Percentiles rank a stretch among this genome's conserved stretches.
These are phyloP conservation scores for Picochlorum sp. DNA, from an alignment of 139 green algal species.

Conservation along the genomic window DNA sequence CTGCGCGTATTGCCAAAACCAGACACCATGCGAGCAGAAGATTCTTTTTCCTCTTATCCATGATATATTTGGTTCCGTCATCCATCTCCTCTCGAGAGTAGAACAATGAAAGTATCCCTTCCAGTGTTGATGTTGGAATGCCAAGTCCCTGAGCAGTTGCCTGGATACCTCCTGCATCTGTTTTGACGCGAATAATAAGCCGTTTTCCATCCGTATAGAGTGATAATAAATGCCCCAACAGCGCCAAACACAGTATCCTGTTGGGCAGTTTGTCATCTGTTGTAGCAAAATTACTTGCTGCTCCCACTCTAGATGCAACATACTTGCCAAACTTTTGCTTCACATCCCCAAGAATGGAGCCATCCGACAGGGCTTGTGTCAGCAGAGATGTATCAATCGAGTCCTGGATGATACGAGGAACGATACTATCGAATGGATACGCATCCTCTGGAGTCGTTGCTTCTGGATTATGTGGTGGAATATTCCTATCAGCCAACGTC, in stretches of 20 bases:
- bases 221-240: slow-evolving; percentile 30
- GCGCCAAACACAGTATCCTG: slow-evolving; percentile 8
- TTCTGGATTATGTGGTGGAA: slow-evolving; percentile 37
- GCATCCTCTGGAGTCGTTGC: slow-evolving; percentile 28
- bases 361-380: slow-evolving; percentile 13
- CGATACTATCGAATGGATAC: slow-evolving; percentile 22
- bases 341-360: slow-evolving; percentile 5
- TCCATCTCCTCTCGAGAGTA: slow-evolving; percentile 8
- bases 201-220: background rate
- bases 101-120: slow-evolving; percentile 32
- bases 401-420: slow-evolving; percentile 16
- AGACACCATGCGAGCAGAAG: slow-evolving; percentile 24
- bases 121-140: slow-evolving; percentile 22
- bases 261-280: background rate
- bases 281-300: background rate
- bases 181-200: background rate
- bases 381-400: slow-evolving; percentile 13
- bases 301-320: slow-evolving; percentile 21
- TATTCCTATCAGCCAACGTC: slow-evolving; percentile 21
- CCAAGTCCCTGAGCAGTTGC: slow-evolving; percentile 4
- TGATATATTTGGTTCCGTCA: slow-evolving; percentile 16
- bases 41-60: slow-evolving; percentile 22
- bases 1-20: slow-evolving; percentile 20
- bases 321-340: slow-evolving; percentile 15
- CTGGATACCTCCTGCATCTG: slow-evolving; percentile 10